Conservation (phyloP, 192 early-diverging fungal species). For the Helicostylum pulchrum region DNA sequence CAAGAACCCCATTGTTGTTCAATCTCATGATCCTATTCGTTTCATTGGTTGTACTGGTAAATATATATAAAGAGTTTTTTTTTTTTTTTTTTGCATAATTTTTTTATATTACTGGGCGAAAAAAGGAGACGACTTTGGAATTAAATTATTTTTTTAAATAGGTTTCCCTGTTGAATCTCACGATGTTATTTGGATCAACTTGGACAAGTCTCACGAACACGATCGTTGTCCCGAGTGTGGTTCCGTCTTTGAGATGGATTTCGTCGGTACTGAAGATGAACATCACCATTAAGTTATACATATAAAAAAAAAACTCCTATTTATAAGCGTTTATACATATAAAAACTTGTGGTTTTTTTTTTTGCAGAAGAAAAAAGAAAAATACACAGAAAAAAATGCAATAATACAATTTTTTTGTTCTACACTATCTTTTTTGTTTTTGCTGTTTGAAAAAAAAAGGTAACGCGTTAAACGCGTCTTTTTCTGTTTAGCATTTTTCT, state of each 20-base stretch:
- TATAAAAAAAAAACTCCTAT: neutral
- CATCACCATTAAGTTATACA: constrained; percentile 32
- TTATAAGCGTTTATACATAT: neutral
- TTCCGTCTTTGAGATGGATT: constrained; percentile 66
- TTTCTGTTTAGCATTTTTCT: too few species aligned
- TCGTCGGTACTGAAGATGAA: constrained; percentile 34
- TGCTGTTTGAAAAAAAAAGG: neutral
- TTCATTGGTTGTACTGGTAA: constrained; percentile 93
- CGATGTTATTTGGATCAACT: constrained; percentile 85
- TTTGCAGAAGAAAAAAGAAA: neutral
- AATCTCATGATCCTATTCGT: constrained; percentile 73
- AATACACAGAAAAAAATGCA: neutral
- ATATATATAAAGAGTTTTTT: constrained; percentile 16
- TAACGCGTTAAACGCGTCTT: too few species aligned
- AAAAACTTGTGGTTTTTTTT: too few species aligned
- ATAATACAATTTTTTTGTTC: neutral
- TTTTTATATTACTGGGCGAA: neutral
- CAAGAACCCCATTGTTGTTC: constrained; percentile 83
- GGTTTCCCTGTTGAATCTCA: constrained; percentile 94
- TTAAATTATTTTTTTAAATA: constrained; percentile 24
- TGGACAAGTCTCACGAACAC: constrained; percentile 71
- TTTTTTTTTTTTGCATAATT: constrained; percentile 12
- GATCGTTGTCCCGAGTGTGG: constrained; percentile 97
- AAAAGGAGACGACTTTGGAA: too few species aligned
- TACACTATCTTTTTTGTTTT: neutral